Evolutionary conservation across 306 rosid genomes (phyloP).

Genomic region (Rubus parviflorus): DNA sequence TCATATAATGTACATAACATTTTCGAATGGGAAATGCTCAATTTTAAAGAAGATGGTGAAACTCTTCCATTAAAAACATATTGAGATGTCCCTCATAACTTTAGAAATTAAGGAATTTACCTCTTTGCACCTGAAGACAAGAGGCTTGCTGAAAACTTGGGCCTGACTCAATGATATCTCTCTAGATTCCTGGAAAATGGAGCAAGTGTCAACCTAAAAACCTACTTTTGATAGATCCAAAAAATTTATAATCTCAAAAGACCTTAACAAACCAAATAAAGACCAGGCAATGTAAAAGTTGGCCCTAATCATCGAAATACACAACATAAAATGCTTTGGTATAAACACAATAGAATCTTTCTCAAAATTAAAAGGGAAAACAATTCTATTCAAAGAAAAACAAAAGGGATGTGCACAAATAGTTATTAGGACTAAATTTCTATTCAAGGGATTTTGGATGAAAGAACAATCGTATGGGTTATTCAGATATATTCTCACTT

Average conservation of each 20-base stretch:
- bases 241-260: not conserved
- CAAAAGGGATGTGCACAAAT: not conserved
- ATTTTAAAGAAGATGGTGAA: constrained; percentile 8
- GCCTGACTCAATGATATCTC: constrained; percentile 70
- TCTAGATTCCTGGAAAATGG: constrained; percentile 69
- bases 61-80: constrained; percentile 20
- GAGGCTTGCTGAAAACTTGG: constrained; percentile 49
- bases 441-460: not conserved
- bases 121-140: constrained; percentile 77
- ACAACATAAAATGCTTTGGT: not conserved
- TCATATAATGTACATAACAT: not conserved
- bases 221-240: not conserved
- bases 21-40: not conserved
- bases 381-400: not conserved
- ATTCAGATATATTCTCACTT: not conserved
- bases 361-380: not conserved
- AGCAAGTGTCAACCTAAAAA: constrained; percentile 35
- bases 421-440: not conserved
- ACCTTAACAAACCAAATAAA: not conserved
- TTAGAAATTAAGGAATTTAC: constrained; percentile 44
- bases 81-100: constrained; percentile 12
- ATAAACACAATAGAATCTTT: not conserved
- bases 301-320: constrained; percentile 5
- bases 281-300: not conserved
- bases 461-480: not conserved